Conservation (phyloP, 2,329 filamentous ascomycete species). For the Macrophomina pseudophaseolina region DNA sequence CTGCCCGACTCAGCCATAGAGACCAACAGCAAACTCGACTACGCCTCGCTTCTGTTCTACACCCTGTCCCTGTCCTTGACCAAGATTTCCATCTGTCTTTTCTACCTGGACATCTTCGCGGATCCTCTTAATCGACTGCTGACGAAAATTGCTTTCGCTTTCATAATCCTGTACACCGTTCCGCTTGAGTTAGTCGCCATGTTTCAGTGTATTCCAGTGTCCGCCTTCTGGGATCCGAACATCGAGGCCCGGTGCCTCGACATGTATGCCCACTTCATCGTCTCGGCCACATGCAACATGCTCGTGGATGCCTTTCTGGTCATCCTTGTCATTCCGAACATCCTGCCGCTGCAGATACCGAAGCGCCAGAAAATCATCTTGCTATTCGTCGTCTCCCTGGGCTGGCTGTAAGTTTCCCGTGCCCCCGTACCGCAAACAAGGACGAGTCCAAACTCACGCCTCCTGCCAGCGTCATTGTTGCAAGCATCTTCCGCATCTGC, state of each 20-base stretch:
- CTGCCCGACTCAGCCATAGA: neutral
- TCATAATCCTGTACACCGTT: slow-evolving; percentile 32
- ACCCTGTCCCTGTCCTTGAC: slow-evolving; percentile 35
- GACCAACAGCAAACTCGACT: slow-evolving; percentile 30
- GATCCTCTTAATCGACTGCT: slow-evolving; percentile 31
- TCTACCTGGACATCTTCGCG: slow-evolving; percentile 41
- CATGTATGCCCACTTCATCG: slow-evolving; percentile 32
- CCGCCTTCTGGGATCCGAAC: slow-evolving; percentile 40
- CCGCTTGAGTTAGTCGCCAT: slow-evolving; percentile 30
- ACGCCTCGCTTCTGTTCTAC: slow-evolving; percentile 36
- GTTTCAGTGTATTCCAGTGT: slow-evolving; percentile 42
- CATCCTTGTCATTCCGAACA: slow-evolving; percentile 37
- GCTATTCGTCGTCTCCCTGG: slow-evolving; percentile 39
- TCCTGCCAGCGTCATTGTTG: slow-evolving; percentile 46
- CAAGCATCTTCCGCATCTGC: slow-evolving; percentile 50
- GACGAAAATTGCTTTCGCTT: slow-evolving; percentile 35
- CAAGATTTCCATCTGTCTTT: slow-evolving; percentile 40
- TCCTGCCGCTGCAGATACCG: slow-evolving; percentile 40
- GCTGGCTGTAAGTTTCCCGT: slow-evolving; percentile 43
- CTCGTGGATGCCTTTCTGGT: slow-evolving; percentile 37
- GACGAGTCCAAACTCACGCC: neutral
- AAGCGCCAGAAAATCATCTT: slow-evolving; percentile 38
- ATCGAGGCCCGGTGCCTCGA: slow-evolving; percentile 42
- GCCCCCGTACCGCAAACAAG: too few relatives aligned
- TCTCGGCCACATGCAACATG: slow-evolving; percentile 31